Evolutionary conservation across 768 basidiomycete genomes (phyloP).

Genomic region (Phaffia tasmanica): DNA sequence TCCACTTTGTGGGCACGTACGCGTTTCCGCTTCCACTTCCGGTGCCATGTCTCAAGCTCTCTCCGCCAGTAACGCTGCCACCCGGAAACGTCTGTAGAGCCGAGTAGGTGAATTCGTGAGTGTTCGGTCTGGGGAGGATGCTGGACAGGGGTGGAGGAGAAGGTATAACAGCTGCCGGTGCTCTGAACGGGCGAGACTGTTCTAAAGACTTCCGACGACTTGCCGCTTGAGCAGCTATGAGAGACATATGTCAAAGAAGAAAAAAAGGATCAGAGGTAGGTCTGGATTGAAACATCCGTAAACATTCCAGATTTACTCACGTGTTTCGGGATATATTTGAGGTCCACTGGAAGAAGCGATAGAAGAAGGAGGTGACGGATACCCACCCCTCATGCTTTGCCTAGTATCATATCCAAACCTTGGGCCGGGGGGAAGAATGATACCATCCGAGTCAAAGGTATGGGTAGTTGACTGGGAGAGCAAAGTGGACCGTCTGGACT

Average conservation of each 20-base stretch:
- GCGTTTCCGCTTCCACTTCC: background rate
- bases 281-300: no score
- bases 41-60: background rate
- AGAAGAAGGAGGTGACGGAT: slow-evolving; percentile 20
- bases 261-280: no score
- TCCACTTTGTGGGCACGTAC: slow-evolving; percentile 24
- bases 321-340: slow-evolving; percentile 25
- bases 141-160: slow-evolving; percentile 10
- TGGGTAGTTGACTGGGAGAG: slow-evolving; percentile 17
- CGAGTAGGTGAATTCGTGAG: background rate
- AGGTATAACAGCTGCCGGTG: background rate
- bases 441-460: slow-evolving; percentile 11
- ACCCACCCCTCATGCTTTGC: background rate
- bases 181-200: background rate
- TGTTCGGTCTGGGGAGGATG: slow-evolving; percentile 7
- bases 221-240: slow-evolving; percentile 12
- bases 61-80: background rate
- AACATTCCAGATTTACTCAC: no score
- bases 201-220: slow-evolving; percentile 11
- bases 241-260: no score
- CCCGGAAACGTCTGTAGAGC: background rate
- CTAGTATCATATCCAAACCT: background rate
- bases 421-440: slow-evolving; percentile 14
- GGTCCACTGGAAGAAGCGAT: slow-evolving; percentile 19
- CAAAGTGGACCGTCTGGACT: slow-evolving; percentile 22